These are phyloP conservation scores for Heracleum sosnowskyi DNA, from an alignment of 129 eudicot genomes.

Conservation along the genomic window DNA sequence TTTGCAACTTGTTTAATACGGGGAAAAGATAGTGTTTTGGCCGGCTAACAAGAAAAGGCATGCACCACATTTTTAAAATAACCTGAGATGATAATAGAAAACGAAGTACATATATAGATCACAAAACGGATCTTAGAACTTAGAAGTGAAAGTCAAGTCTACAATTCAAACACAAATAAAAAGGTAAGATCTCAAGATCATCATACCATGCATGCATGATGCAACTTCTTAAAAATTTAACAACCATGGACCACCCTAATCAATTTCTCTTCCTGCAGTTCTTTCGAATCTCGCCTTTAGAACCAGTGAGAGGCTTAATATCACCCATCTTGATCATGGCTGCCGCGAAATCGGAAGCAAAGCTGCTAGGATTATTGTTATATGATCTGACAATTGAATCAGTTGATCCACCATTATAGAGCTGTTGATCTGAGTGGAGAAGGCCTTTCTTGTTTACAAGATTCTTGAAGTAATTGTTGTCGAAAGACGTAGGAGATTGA, in stretches of 20 bases:
- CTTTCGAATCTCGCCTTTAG: slow-evolving; percentile 80
- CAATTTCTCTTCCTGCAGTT: slow-evolving; percentile 71
- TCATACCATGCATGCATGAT: background rate
- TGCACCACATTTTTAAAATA: too few species aligned
- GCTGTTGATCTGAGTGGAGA: slow-evolving; percentile 87
- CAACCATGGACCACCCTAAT: background rate
- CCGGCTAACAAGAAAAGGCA: too few species aligned
- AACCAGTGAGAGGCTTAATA: slow-evolving; percentile 70
- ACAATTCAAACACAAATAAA: background rate
- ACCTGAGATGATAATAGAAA: background rate
- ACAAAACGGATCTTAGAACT: background rate
- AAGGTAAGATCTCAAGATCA: background rate
- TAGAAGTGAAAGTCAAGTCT: background rate
- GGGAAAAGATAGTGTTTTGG: too few species aligned
- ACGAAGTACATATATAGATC: background rate
- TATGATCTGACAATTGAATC: slow-evolving; percentile 60
- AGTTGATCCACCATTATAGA: slow-evolving; percentile 68
- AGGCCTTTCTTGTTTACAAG: slow-evolving; percentile 56
- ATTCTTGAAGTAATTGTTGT: slow-evolving; percentile 67
- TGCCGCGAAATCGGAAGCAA: slow-evolving; percentile 53
- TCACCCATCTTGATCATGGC: slow-evolving; percentile 93
- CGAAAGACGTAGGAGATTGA: slow-evolving; percentile 57
- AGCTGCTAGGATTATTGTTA: slow-evolving; percentile 27
- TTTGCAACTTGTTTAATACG: too few species aligned
- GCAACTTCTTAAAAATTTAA: background rate